Percentiles rank a stretch among this genome's conserved stretches.
Evolutionary conservation across 2,329 filamentous ascomycete species (phyloP).

Genomic region (Colletotrichum lentis): DNA sequence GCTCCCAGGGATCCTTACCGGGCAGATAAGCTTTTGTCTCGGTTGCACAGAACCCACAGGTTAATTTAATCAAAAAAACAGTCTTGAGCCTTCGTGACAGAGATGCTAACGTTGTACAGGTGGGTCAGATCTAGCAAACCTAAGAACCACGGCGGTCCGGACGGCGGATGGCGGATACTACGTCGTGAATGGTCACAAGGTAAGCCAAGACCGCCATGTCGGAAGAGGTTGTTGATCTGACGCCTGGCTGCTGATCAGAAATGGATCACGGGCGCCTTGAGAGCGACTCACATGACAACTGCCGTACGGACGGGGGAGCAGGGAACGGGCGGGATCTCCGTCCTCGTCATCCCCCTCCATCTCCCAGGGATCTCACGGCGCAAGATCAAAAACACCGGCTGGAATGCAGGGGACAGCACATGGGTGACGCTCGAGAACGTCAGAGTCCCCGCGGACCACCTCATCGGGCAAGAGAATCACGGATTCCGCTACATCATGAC

Average conservation of each 20-base stretch:
- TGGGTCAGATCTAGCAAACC: slow-evolving; percentile 60
- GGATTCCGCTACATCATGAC: slow-evolving; percentile 67
- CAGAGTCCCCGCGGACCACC: slow-evolving; percentile 60
- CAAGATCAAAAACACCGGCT: slow-evolving; percentile 66
- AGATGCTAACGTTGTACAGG: neutral
- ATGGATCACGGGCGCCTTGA: slow-evolving; percentile 71
- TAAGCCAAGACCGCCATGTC: slow-evolving; percentile 42
- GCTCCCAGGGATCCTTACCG: slow-evolving; percentile 65
- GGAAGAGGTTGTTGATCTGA: fast-evolving
- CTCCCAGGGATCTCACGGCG: slow-evolving; percentile 58
- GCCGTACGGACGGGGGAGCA: slow-evolving; percentile 66
- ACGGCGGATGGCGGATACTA: slow-evolving; percentile 58
- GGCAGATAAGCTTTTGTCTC: slow-evolving; percentile 67
- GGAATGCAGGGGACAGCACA: slow-evolving; percentile 68
- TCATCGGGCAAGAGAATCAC: slow-evolving; percentile 62
- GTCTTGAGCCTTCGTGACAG: no score
- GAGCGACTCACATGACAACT: slow-evolving; percentile 68
- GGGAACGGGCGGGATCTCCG: slow-evolving; percentile 62
- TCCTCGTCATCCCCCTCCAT: slow-evolving; percentile 64
- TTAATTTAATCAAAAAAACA: slow-evolving; percentile 52
- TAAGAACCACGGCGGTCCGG: slow-evolving; percentile 65
- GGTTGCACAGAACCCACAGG: slow-evolving; percentile 70
- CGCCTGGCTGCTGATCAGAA: slow-evolving; percentile 53
- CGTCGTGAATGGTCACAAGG: slow-evolving; percentile 64
- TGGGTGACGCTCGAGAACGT: slow-evolving; percentile 67